These are phyloP conservation scores for Vigna trinervia DNA, from an alignment of 306 rosid genomes.

Conservation along the genomic window DNA sequence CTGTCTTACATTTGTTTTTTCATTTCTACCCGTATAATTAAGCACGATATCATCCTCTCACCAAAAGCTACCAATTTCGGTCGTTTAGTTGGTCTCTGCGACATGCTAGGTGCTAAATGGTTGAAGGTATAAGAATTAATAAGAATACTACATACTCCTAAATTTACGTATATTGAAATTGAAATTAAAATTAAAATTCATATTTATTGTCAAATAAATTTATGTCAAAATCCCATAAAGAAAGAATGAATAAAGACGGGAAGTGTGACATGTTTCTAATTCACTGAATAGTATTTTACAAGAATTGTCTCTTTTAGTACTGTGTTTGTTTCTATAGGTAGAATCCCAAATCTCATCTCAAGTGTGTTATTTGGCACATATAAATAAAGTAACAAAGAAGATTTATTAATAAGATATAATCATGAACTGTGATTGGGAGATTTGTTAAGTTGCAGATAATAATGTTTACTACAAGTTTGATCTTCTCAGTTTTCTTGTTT, in stretches of 20 bases:
- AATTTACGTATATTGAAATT: too few species aligned
- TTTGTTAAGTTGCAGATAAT: neutral
- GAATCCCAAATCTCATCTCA: too few species aligned
- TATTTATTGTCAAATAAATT: too few species aligned
- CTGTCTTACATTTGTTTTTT: neutral
- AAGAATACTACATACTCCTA: too few species aligned
- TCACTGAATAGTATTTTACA: too few species aligned
- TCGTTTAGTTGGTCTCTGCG: neutral
- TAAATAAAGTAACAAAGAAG: too few species aligned
- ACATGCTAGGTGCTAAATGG: too few species aligned
- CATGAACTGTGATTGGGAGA: neutral
- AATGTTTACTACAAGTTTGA: neutral
- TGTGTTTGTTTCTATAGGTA: too few species aligned
- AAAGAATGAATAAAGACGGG: neutral
- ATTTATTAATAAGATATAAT: neutral
- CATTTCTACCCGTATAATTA: neutral
- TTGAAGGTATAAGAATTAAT: neutral
- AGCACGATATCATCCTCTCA: neutral
- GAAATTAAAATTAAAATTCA: too few species aligned
- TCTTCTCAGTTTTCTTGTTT: neutral
- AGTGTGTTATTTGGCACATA: too few species aligned
- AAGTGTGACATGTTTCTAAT: neutral
- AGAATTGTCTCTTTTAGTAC: too few species aligned
- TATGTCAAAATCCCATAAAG: neutral
- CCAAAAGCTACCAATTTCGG: neutral